These are phyloP conservation scores for Saccharomycopsis guyanensis DNA, from an alignment of 805 yeast genomes.

Conservation along the genomic window DNA sequence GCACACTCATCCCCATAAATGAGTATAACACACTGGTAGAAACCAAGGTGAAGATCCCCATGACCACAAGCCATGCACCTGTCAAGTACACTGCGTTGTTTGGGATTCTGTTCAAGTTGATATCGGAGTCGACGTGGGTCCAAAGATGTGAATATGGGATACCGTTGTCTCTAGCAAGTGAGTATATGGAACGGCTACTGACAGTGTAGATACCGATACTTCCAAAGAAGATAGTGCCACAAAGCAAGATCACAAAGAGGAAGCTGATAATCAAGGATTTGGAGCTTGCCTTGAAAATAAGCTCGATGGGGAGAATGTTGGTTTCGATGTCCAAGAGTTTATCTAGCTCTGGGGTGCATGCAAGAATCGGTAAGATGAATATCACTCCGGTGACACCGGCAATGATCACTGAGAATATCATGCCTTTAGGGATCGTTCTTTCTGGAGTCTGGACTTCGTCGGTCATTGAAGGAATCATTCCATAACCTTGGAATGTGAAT, in stretches of 20 bases:
- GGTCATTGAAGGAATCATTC: slow-evolving; percentile 71
- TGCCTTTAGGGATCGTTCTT: slow-evolving; percentile 65
- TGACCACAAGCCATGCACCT: slow-evolving; percentile 48
- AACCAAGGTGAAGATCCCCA: slow-evolving; percentile 59
- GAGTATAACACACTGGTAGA: slow-evolving; percentile 76
- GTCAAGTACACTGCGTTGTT: slow-evolving; percentile 61
- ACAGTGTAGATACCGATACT: slow-evolving; percentile 76
- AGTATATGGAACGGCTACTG: slow-evolving; percentile 74
- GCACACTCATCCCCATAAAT: slow-evolving; percentile 75
- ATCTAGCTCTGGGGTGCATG: slow-evolving; percentile 61
- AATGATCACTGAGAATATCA: slow-evolving; percentile 54
- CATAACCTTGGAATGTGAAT: slow-evolving; percentile 76
- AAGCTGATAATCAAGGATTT: slow-evolving; percentile 62
- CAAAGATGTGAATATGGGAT: slow-evolving; percentile 58
- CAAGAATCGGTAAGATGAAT: slow-evolving; percentile 62
- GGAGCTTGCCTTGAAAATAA: slow-evolving; percentile 65
- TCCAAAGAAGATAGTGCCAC: slow-evolving; percentile 67
- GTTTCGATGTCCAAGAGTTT: slow-evolving; percentile 51
- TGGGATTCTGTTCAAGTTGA: slow-evolving; percentile 55
- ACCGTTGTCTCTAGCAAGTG: slow-evolving; percentile 79
- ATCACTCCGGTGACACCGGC: slow-evolving; percentile 64
- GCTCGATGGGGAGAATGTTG: slow-evolving; percentile 70
- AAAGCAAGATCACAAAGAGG: slow-evolving; percentile 54
- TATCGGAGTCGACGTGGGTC: slow-evolving; percentile 53
- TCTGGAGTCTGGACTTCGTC: slow-evolving; percentile 79